Conservation (phyloP, 2,329 filamentous ascomycete genomes). For the Tolypocladium ophioglossoides region DNA sequence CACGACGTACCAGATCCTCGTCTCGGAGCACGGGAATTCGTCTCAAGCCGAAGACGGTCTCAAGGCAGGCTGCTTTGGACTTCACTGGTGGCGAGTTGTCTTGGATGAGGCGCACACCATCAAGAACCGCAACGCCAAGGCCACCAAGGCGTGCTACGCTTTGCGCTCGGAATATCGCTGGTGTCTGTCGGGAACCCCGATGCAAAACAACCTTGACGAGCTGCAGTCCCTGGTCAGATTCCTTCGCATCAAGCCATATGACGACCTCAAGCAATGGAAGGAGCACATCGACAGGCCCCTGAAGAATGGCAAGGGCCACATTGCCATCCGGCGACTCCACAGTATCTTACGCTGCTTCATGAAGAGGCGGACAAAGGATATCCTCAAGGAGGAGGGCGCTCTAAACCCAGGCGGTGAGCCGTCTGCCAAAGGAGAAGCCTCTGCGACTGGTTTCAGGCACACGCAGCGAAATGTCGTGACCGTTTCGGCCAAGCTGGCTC, state of each 20-base stretch:
- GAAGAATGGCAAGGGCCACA: constrained; percentile 78
- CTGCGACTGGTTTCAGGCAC: constrained; percentile 70
- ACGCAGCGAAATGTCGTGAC: constrained; percentile 83
- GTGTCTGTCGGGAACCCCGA: constrained; percentile 92
- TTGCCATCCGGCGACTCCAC: constrained; percentile 81
- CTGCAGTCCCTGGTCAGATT: constrained; percentile 90
- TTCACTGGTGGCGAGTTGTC: constrained; percentile 92
- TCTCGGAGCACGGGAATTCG: constrained; percentile 74
- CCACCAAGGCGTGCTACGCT: constrained; percentile 83
- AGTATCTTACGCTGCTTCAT: constrained; percentile 85
- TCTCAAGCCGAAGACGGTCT: constrained; percentile 48
- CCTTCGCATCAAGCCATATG: constrained; percentile 82
- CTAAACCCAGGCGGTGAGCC: constrained; percentile 65
- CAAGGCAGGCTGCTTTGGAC: constrained; percentile 76
- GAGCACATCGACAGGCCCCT: constrained; percentile 82
- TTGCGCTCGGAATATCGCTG: constrained; percentile 81
- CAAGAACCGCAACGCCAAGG: constrained; percentile 95
- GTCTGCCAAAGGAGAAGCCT: constrained; percentile 35
- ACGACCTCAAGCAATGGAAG: constrained; percentile 79
- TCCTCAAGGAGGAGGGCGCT: constrained; percentile 80
- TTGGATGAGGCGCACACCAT: constrained; percentile 96
- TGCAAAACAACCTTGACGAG: constrained; percentile 98
- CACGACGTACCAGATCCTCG: constrained; percentile 91
- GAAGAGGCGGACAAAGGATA: constrained; percentile 96
- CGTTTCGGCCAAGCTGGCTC: constrained; percentile 66